Conservation (phyloP, 108 stramenopile species). For the Skeletonema grethae region DNA sequence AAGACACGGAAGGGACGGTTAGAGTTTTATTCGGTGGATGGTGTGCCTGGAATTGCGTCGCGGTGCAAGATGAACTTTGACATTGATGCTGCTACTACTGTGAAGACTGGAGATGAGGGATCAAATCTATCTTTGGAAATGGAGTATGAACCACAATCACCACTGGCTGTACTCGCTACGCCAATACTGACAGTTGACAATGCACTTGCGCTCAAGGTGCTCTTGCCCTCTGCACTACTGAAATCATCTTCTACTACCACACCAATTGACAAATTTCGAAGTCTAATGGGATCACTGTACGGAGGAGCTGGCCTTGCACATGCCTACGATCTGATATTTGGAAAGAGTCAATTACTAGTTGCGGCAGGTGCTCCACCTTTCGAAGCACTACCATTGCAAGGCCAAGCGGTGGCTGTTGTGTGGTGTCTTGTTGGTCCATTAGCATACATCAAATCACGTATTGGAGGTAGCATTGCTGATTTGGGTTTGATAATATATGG, state of each 20-base stretch:
- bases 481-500: no score
- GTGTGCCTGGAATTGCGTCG: background rate
- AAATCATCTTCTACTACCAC: background rate
- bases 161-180: background rate
- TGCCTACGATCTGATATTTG: background rate
- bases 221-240: background rate
- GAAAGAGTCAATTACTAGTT: background rate
- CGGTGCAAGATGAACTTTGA: background rate
- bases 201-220: background rate
- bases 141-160: conserved; percentile 1
- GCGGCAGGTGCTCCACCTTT: background rate
- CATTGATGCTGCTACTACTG: no score
- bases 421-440: conserved; percentile 4
- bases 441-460: background rate
- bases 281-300: background rate
- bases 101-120: no score
- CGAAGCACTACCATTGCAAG: background rate
- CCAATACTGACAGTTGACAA: background rate
- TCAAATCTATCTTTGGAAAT: background rate
- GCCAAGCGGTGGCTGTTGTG: background rate
- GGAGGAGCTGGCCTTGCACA: background rate
- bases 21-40: background rate
- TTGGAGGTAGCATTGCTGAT: background rate
- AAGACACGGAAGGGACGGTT: background rate
- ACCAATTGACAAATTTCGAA: background rate